phyloP scores from a whole-genome alignment of 2,329 filamentous ascomycete species.

The Alternaria arborescens region DNA sequence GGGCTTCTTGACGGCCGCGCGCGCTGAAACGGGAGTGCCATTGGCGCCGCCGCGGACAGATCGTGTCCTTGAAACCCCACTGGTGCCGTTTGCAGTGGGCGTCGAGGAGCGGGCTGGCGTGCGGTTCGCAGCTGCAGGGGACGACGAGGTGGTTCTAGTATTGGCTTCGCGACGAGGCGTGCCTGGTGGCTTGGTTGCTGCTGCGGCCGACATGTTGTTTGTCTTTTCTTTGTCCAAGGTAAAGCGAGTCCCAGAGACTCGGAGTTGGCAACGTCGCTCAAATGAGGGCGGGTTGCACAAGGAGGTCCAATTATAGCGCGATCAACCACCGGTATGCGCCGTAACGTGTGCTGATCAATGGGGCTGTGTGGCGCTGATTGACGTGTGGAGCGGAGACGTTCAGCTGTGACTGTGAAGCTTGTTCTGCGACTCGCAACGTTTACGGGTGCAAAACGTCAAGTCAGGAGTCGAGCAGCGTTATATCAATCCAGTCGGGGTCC shows the following conservation, averaged over 20 bases:
- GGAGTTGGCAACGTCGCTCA: constrained; percentile 24
- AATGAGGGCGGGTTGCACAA: constrained; percentile 16
- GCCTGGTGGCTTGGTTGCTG: constrained; percentile 49
- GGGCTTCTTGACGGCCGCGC: constrained; percentile 50
- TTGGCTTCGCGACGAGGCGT: constrained; percentile 38
- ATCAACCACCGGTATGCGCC: constrained; percentile 17
- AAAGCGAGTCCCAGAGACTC: constrained; percentile 16
- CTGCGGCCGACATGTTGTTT: constrained; percentile 45
- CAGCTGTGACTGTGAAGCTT: not conserved
- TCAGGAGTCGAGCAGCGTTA: constrained; percentile 7
- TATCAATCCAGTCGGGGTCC: constrained; percentile 17
- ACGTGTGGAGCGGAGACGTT: not conserved
- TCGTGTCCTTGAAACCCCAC: constrained; percentile 42
- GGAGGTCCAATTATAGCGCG: constrained; percentile 21
- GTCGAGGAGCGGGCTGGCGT: constrained; percentile 43
- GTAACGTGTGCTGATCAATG: constrained; percentile 13
- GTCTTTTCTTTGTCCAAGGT: constrained; percentile 13
- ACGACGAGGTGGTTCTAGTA: constrained; percentile 34
- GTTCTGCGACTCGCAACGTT: constrained; percentile 17
- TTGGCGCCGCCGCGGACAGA: constrained; percentile 43
- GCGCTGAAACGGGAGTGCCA: constrained; percentile 51
- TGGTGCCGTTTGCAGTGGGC: constrained; percentile 40
- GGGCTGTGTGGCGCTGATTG: constrained; percentile 21
- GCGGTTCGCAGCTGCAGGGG: constrained; percentile 44
- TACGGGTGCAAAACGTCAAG: constrained; percentile 18